Conservation (phyloP, 495 filamentous ascomycete genomes). For the Sporormia fimetaria region DNA sequence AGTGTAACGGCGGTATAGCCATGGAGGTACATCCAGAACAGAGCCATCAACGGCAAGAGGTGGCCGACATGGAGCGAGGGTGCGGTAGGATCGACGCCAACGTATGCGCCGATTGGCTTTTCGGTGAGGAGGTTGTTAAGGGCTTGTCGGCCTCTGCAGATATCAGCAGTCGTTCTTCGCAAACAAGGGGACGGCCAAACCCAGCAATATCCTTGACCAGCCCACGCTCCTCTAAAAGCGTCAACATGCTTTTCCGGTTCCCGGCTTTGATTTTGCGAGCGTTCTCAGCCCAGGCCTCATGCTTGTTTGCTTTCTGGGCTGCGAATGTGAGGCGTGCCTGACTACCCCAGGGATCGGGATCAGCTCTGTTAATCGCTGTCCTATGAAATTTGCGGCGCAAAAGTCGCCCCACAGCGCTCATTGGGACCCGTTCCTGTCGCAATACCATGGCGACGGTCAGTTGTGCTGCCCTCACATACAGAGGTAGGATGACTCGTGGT, state of each 20-base stretch:
- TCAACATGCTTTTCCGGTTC: conserved; percentile 49
- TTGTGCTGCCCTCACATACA: too few species aligned
- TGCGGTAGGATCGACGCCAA: conserved; percentile 87
- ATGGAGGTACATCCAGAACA: conserved; percentile 86
- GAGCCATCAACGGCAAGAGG: conserved; percentile 82
- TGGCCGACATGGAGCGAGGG: conserved; percentile 86
- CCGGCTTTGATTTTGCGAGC: conserved; percentile 45
- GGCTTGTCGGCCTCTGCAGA: conserved; percentile 26
- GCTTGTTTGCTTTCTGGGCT: neutral
- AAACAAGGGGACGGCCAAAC: conserved; percentile 38
- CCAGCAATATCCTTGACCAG: conserved; percentile 72
- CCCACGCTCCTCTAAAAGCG: conserved; percentile 67
- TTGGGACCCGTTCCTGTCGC: too few species aligned
- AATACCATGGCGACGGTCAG: too few species aligned
- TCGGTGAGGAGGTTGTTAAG: conserved; percentile 58
- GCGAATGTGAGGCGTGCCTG: conserved; percentile 2
- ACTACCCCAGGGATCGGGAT: too few species aligned
- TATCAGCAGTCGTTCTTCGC: conserved; percentile 1
- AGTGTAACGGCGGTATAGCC: conserved; percentile 65
- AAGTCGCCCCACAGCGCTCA: too few species aligned
- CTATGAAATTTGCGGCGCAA: too few species aligned
- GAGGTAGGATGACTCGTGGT: too few species aligned
- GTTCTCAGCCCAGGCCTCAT: conserved; percentile 15
- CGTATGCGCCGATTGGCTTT: conserved; percentile 68
- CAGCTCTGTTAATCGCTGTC: too few species aligned